Conservation (phyloP, 2,329 filamentous ascomycete genomes). For the Fusarium gaditjirri region DNA sequence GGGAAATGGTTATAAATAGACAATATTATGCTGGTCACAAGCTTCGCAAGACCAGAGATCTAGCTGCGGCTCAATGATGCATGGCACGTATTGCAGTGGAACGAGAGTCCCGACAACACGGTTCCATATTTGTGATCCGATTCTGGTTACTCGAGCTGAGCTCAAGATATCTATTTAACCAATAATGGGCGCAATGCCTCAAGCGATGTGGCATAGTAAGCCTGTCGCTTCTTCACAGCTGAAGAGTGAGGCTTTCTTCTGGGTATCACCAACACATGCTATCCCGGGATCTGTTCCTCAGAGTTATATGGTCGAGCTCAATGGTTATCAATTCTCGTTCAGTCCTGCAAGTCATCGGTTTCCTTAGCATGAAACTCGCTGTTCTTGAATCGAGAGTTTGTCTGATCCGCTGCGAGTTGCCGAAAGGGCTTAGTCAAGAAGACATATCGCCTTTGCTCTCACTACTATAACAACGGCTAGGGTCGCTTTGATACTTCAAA, state of each 20-base stretch:
- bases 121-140: background rate
- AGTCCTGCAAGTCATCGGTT: background rate
- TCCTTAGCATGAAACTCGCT: background rate
- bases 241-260: background rate
- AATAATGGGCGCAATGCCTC: background rate
- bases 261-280: background rate
- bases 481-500: background rate
- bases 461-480: background rate
- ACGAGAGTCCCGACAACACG: background rate
- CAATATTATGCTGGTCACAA: background rate
- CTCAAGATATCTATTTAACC: background rate
- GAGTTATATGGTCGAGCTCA: background rate
- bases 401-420: background rate
- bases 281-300: background rate
- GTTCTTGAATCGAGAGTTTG: background rate
- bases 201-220: background rate
- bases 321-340: background rate
- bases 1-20: background rate
- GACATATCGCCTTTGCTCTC: background rate
- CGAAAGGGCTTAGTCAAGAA: background rate
- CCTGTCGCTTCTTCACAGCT: background rate
- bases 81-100: background rate
- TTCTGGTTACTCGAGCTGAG: background rate
- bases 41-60: background rate
- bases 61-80: constrained; percentile 1